A percentile compares a stretch with the other conserved stretches of the same genome.
Evolutionary conservation across 306 rosid species (phyloP).

Genomic region (Ormosia semicastrata): DNA sequence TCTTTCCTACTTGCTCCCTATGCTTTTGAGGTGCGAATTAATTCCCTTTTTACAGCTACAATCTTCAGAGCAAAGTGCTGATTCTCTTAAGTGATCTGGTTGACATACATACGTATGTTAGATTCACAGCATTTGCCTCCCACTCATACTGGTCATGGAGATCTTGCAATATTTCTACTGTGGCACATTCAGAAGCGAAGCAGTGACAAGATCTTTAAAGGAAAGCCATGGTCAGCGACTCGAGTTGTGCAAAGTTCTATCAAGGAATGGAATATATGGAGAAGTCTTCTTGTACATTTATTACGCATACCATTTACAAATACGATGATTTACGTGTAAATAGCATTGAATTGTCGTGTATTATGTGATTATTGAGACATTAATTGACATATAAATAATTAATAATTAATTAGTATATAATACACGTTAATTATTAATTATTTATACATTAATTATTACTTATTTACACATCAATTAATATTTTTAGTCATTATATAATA

Average conservation of each 20-base stretch:
- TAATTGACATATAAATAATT: no score
- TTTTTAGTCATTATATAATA: no score
- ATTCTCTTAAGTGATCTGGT: neutral
- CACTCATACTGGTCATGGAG: neutral
- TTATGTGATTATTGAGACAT: no score
- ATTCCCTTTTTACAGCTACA: neutral
- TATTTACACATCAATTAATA: no score
- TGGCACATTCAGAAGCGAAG: neutral
- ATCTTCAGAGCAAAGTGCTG: neutral
- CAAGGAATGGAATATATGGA: no score
- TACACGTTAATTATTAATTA: no score
- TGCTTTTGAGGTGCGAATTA: neutral
- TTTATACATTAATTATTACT: no score
- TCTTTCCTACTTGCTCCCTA: neutral
- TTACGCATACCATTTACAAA: no score
- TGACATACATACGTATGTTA: neutral
- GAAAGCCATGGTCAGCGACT: neutral
- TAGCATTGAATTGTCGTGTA: no score
- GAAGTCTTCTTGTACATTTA: no score
- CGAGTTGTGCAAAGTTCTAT: neutral
- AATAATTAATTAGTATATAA: no score
- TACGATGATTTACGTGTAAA: no score
- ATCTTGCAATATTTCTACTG: neutral
- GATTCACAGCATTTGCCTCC: constrained; percentile 6
- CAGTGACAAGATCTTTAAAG: neutral